Evolutionary conservation across 1,139 yeast genomes (phyloP), one percentile per base, ranked within the genome.

Genomic region (Suhomyces taliae): DNA sequence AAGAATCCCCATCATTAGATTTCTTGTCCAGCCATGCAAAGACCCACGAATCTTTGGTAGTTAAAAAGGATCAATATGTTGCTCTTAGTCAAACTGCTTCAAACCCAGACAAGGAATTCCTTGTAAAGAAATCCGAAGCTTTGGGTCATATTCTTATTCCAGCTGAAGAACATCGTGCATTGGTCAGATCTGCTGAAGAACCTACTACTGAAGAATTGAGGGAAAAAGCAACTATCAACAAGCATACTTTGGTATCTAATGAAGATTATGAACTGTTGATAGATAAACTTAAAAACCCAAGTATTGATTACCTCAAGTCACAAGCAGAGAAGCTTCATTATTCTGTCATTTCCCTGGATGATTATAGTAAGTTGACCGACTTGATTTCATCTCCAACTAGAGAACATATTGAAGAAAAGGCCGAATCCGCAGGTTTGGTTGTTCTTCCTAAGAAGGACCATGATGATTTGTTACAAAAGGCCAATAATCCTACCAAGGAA

Each of bases 351-450:
- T 46, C 56, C 1, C 44, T 48, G 6, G 51, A 51, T 9, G 64
- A 59, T 32, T 51, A 51, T 15, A 56, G 59, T 5, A 61, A 64
- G 19, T 55, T 72, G 34, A 61, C 64, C 0, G 58, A 63, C 11
- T 55, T 64, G 36, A 59, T 64, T 27, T 53, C 66, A 8, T 52
- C 67, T 6, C 77, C 78, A n/a, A 56, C 72, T 1, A 55, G 65
- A 37, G 72, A 68, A 36, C 72, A 69, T 40, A 55, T 73, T 31
- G 64, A 62, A 40, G 66, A 61, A 24, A 64, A 64, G 43, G 77
- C 77, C 1, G 61, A 59, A 40, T 50, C 62, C 14, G 52, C 51
- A 27, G 60, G 58, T 9, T 53, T 59, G 19, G 53, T 58, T 5
- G 55, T 67, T 12, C 45, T 70, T 33, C 53, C 56, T 8, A 52